A percentile compares a stretch with the other conserved stretches of the same genome.
Conservation (phyloP, 2,329 filamentous ascomycete genomes). For the Pseudogymnoascus destructans region DNA sequence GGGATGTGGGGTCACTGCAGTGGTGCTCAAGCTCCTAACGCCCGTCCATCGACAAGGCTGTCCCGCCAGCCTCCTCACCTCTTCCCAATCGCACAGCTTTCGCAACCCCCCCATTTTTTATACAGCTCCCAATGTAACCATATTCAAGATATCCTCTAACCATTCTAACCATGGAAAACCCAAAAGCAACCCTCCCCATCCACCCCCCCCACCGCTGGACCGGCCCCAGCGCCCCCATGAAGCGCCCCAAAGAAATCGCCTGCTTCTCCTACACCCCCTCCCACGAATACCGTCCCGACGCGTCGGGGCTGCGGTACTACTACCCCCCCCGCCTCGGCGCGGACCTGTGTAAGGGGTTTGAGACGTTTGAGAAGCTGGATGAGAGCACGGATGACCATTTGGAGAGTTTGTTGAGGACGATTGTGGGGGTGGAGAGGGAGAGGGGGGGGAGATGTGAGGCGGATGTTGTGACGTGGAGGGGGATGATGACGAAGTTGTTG, state of each 20-base stretch:
- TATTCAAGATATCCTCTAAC: neutral
- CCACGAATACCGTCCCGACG: conserved; percentile 62
- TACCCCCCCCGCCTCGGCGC: conserved; percentile 60
- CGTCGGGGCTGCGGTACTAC: conserved; percentile 76
- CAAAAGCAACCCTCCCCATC: conserved; percentile 40
- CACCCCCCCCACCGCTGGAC: conserved; percentile 58
- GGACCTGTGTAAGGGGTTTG: conserved; percentile 69
- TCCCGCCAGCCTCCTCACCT: neutral
- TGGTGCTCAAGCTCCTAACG: neutral
- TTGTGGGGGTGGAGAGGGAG: conserved; percentile 59
- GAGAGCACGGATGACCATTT: conserved; percentile 77
- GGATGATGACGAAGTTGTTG: conserved; percentile 91
- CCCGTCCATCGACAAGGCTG: neutral
- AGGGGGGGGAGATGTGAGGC: conserved; percentile 55
- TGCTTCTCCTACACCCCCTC: conserved; percentile 87
- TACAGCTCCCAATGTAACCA: neutral
- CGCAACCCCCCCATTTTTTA: neutral
- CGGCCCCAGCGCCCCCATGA: conserved; percentile 55
- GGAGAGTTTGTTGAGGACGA: conserved; percentile 65
- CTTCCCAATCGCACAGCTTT: neutral
- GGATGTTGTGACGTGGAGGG: conserved; percentile 82
- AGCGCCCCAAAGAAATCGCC: conserved; percentile 78
- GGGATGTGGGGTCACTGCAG: neutral
- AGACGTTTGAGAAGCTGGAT: conserved; percentile 71
- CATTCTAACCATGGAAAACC: neutral